Base-by-base conservation (phyloP, 306 rosid species). In the Prinsepia uniflora region DNA sequence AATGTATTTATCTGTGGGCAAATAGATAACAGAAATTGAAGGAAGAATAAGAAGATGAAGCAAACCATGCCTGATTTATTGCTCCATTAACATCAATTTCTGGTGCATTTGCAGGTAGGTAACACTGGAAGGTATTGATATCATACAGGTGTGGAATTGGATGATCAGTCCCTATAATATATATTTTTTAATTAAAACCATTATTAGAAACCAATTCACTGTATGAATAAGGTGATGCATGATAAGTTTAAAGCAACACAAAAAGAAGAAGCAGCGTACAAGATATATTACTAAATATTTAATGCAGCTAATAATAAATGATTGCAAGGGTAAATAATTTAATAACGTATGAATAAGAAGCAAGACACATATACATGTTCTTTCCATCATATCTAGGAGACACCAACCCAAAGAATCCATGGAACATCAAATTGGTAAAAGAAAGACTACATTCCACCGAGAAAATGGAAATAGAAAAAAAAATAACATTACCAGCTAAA, bases 131-230 rank as follows among this genome's bases (percentile, higher is more conserved):
- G 53, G 96, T 86, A 72, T 90, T 90, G 81, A 90, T 74, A 84
- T 88, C 96, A 72, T 93, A 90, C 81, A 90, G 72, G 82, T 90
- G 97, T 50, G 98, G 83, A 80, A 88, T 85, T 67, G 90, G 88
- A 80, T 93, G 98, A 87, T 93, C 97, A 71, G 97, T 93, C 70
- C 97, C 98, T 93, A 88, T 59, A 40, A 69, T 65, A 0, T 45
- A 1, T 72, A 19, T 42, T 67, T 39, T 63, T 45, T 48, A 64
- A 18, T 30, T 20, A 43, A 19, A 53, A 67, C 44, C 60, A 55
- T 66, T 43, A 60, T 65, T 48, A 30, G 49, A 62, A 54, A 36
- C 52, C 56, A 61, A 75, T 61, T 71, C 36, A 19, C 78, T 18
- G 13, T 20, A 70, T 53, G 36, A 30, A 30, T 30, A 30, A 30